Percentiles rank a stretch among this genome's conserved stretches.
These are phyloP conservation scores for Phialophora chinensis DNA, from an alignment of 2,329 filamentous ascomycete genomes.

Conservation along the genomic window DNA sequence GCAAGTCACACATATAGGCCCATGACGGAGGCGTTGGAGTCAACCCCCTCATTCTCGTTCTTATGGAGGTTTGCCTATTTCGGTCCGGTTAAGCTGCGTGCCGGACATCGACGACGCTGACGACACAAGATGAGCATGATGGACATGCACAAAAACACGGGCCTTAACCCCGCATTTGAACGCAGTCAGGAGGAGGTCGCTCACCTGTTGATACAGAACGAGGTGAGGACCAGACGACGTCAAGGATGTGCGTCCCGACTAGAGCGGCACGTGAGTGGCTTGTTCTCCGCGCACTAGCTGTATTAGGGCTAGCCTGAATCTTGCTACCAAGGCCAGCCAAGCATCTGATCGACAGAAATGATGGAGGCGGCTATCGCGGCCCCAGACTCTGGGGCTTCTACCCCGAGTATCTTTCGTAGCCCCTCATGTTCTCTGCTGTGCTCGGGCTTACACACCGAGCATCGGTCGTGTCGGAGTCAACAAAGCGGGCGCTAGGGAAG, in stretches of 20 bases:
- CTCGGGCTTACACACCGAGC: neutral
- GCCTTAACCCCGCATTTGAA: neutral
- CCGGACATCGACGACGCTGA: neutral
- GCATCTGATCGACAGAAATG: neutral
- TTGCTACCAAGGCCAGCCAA: neutral
- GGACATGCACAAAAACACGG: neutral
- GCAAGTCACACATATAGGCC: neutral
- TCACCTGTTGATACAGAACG: neutral
- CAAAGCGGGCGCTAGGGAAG: neutral
- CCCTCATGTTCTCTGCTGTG: neutral
- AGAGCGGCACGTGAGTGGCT: neutral
- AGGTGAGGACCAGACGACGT: neutral
- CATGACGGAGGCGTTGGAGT: neutral
- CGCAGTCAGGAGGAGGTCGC: neutral
- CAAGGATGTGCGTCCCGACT: neutral
- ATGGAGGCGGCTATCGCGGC: neutral
- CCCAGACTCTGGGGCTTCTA: neutral
- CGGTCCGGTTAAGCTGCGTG: neutral
- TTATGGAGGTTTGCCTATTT: neutral
- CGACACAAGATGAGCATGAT: neutral
- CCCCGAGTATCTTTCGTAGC: neutral
- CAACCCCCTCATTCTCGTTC: neutral
- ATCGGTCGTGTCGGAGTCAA: neutral
- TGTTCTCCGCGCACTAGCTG: neutral
- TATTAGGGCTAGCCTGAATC: neutral